Conservation (phyloP, 2,329 filamentous ascomycete species). For the Alternaria alternata region DNA sequence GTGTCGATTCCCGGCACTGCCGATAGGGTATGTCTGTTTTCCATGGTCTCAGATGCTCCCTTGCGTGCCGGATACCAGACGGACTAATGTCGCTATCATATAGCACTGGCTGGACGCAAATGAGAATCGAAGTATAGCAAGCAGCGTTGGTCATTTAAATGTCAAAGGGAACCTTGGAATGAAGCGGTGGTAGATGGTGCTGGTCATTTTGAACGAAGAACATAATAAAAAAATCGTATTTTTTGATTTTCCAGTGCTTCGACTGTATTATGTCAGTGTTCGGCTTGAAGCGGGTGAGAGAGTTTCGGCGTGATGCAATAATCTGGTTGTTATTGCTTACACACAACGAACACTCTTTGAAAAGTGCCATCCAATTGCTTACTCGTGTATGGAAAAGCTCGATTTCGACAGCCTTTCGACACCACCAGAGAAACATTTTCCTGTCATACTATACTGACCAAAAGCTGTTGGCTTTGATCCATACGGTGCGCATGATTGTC, state of each 20-base stretch:
- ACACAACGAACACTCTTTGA: not conserved
- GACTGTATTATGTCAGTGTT: not conserved
- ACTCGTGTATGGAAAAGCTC: not conserved
- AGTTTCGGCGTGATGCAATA: not conserved
- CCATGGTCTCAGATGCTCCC: not conserved
- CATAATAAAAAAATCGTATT: not conserved
- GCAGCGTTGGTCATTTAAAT: not conserved
- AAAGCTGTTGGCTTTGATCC: not conserved
- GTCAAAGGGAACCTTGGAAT: not conserved
- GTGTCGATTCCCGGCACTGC: not conserved
- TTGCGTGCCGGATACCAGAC: not conserved
- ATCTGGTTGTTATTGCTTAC: not conserved
- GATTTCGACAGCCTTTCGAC: not conserved
- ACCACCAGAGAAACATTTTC: not conserved
- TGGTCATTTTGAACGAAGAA: not conserved
- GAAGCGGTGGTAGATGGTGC: not conserved
- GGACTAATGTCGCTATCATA: not conserved
- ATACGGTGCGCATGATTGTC: not conserved
- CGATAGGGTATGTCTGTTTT: not conserved
- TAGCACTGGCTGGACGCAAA: not conserved
- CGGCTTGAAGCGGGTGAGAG: not conserved
- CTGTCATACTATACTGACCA: not conserved
- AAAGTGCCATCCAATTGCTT: not conserved
- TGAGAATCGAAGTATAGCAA: not conserved
- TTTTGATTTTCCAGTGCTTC: not conserved